Evolutionary conservation across 129 eudicot species (phyloP).

Genomic region (Logfia minima): DNA sequence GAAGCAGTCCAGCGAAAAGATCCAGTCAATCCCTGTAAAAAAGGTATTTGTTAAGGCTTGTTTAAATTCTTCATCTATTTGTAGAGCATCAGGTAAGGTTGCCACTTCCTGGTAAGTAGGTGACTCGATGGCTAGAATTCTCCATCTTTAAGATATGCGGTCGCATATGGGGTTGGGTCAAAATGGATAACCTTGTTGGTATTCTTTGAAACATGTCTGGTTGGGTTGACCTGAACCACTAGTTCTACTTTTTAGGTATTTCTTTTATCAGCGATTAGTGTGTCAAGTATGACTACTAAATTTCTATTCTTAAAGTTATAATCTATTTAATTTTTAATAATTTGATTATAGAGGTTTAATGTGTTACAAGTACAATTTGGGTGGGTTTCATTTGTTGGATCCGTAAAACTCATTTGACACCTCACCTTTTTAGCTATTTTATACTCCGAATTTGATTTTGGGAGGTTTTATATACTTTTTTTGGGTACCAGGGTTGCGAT

Average conservation of each 20-base stretch:
- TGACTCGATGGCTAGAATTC: background rate
- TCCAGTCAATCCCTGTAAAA: slow-evolving; percentile 19
- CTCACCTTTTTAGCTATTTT: background rate
- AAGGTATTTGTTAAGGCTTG: slow-evolving; percentile 42
- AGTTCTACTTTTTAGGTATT: background rate
- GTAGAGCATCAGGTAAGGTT: background rate
- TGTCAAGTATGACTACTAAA: background rate
- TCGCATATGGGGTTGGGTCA: background rate
- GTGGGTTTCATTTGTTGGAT: background rate
- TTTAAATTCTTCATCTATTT: background rate
- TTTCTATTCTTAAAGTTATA: background rate
- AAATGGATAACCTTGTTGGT: background rate
- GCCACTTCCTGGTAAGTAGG: background rate
- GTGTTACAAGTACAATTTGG: background rate
- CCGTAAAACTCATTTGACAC: background rate
- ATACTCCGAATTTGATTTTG: background rate
- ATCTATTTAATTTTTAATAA: background rate
- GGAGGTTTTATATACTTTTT: background rate
- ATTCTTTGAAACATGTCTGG: background rate
- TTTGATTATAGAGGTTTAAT: background rate
- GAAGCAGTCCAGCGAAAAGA: slow-evolving; percentile 30
- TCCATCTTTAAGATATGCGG: background rate
- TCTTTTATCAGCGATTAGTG: background rate
- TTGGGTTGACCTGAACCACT: background rate
- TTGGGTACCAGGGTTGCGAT: background rate